Evolutionary conservation across 345 rosid species (phyloP), one percentile per base, ranked within the genome.

Genomic region (Eucalyptus lansdowneana): DNA sequence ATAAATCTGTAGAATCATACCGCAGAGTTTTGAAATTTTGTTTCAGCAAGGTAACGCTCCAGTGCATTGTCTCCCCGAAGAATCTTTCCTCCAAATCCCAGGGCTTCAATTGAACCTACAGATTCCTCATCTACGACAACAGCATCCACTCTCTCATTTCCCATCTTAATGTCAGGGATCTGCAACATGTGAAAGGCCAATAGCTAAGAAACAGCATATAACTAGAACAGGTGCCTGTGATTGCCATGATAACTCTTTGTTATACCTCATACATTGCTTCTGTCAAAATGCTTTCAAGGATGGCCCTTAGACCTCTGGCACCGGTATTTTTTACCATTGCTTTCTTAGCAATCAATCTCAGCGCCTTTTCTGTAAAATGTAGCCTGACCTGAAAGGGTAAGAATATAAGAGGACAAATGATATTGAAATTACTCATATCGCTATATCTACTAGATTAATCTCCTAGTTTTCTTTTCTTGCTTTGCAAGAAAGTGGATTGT

Each of bases 261-360:
- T 37, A 88, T 95, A 96, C 99, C 99, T 97, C 99, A 92, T 94
- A 97, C 99, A 97, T 97, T 89, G 99, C 93, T 94, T 97, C 99
- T 40, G 96, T 97, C 50, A 97, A 94, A 92, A 94, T 95, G 95
- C 93, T 95, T 94, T 97, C 99, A 76, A 97, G 93, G 90, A 97
- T 90, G 93, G 99, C 95, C 92, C 98, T 93, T 81, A 97, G 94
- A 45, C 99, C 99, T 94, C 99, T 94, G 8, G 99, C 99, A 89
- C 99, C 99, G 2, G 99, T 97, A 69, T 97, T 97, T 93, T 97
- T 97, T 85, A 92, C 96, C 97, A 95, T 96, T 16, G 99, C 98
- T 90, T 93, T 96, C 92, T 93, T 93, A 40, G 99, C 96, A 90
- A 97, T 96, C 37, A 95, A 87, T 94, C 93, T 93, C 29, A 97